These are phyloP conservation scores for Pinguiococcus pyrenoidosus DNA, from an alignment of 108 stramenopile genomes.

Conservation along the genomic window DNA sequence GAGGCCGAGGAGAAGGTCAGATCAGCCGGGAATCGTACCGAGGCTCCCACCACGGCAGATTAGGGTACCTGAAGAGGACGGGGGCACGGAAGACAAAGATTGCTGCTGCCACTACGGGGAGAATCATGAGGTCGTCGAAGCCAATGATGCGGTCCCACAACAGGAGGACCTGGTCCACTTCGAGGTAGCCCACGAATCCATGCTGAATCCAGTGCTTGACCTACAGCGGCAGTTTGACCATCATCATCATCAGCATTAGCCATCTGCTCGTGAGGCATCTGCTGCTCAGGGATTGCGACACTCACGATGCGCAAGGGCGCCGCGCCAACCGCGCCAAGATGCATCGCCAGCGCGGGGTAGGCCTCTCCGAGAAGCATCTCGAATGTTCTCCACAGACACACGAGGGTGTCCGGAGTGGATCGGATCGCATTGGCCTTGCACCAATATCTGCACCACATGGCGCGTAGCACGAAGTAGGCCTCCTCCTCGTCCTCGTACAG, in stretches of 20 bases:
- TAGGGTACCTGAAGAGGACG: constrained; percentile 12
- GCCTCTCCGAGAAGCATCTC: constrained; percentile 9
- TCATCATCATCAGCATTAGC: constrained; percentile 9
- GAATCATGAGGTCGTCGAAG: constrained; percentile 28
- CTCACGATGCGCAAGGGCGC: no score
- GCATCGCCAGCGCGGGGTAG: not conserved
- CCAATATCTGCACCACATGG: constrained; percentile 26
- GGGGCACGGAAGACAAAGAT: constrained; percentile 29
- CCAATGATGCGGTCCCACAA: constrained; percentile 39
- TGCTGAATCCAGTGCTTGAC: constrained; percentile 42
- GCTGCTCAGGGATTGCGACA: no score
- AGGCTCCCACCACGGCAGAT: not conserved
- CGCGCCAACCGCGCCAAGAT: no score
- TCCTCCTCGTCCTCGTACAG: constrained; percentile 20
- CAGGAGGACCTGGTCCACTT: constrained; percentile 35
- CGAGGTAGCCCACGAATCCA: constrained; percentile 31
- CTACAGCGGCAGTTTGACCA: constrained; percentile 17
- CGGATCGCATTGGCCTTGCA: constrained; percentile 28
- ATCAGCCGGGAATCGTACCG: not conserved
- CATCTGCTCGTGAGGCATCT: constrained; percentile 10
- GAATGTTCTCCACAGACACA: constrained; percentile 20
- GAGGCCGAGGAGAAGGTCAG: not conserved
- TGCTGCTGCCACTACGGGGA: constrained; percentile 30
- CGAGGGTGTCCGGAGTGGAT: constrained; percentile 7
- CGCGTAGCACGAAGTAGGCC: constrained; percentile 20